Conservation (phyloP, 2,329 filamentous ascomycete species). For the Aureobasidium lini region DNA sequence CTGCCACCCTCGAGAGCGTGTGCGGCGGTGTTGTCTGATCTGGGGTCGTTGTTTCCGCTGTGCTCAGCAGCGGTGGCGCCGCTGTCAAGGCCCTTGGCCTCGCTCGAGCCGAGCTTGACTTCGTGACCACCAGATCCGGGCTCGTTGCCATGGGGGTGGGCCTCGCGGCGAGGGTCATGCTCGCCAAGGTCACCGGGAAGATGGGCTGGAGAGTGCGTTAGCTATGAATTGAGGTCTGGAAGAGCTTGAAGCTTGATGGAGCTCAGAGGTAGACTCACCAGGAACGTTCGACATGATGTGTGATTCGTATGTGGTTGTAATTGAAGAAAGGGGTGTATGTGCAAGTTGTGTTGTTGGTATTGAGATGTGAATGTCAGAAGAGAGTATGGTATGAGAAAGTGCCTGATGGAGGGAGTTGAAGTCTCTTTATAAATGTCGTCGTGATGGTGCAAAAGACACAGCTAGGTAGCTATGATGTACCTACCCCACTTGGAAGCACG, state of each 20-base stretch:
- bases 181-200: conserved; percentile 13
- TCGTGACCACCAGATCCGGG: conserved; percentile 9
- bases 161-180: conserved; percentile 10
- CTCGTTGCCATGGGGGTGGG: conserved; percentile 8
- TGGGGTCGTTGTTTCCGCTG: neutral
- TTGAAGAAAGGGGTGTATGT: neutral
- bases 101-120: neutral
- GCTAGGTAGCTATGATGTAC: neutral
- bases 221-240: neutral
- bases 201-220: conserved; percentile 1
- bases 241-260: neutral
- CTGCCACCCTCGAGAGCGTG: conserved; percentile 3
- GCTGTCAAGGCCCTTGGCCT: neutral
- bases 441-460: neutral
- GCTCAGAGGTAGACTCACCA: neutral
- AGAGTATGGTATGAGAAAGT: conserved; percentile 5
- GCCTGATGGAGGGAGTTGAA: neutral
- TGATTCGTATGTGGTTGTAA: neutral
- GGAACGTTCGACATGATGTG: conserved; percentile 11
- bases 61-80: neutral
- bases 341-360: neutral
- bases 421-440: neutral
- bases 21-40: neutral
- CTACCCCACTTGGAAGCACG: conserved; percentile 1
- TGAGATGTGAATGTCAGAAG: neutral